These are phyloP conservation scores for Metrosideros polymorpha DNA, from an alignment of 441 rosid genomes.

Conservation along the genomic window DNA sequence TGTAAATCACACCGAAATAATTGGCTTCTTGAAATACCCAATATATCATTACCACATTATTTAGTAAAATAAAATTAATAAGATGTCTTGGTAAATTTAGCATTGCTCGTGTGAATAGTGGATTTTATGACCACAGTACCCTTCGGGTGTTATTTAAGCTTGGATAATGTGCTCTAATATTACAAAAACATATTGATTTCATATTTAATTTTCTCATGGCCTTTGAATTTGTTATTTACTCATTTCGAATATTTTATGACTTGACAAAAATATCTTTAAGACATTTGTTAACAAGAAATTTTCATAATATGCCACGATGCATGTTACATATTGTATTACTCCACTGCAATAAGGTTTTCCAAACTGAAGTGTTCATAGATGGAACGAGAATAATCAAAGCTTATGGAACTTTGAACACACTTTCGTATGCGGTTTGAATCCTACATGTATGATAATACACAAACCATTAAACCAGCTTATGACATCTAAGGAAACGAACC, in stretches of 20 bases:
- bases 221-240: neutral
- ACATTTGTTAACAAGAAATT: neutral
- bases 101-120: neutral
- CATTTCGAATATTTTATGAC: neutral
- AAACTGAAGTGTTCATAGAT: neutral
- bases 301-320: no score
- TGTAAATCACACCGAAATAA: neutral
- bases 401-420: neutral
- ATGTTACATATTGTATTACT: neutral
- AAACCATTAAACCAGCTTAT: neutral
- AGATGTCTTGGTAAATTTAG: neutral
- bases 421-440: neutral
- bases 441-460: neutral
- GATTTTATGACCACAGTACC: neutral
- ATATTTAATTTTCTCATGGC: neutral
- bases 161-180: neutral
- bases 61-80: neutral
- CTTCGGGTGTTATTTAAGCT: neutral
- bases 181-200: neutral
- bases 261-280: neutral
- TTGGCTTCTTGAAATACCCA: neutral
- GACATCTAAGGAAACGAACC: neutral
- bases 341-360: neutral
- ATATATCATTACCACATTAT: neutral
- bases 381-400: neutral